Evolutionary conservation across 2,329 filamentous ascomycete species (phyloP).

Genomic region (Trichoderma sp.): DNA sequence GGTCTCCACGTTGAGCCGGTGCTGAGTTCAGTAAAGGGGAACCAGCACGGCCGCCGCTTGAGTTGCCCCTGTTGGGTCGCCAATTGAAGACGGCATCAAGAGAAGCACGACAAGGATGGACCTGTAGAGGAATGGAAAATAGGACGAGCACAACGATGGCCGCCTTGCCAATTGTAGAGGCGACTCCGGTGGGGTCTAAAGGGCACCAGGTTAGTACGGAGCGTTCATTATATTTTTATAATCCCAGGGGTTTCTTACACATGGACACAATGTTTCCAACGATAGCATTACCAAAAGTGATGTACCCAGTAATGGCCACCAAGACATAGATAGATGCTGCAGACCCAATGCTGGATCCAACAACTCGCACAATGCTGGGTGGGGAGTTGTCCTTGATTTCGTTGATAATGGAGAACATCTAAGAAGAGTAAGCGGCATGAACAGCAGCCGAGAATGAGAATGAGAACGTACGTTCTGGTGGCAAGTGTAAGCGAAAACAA

Average conservation of each 20-base stretch:
- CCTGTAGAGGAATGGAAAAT: constrained; percentile 93
- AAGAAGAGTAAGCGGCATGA: background rate
- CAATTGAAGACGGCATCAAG: constrained; percentile 92
- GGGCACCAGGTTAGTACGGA: constrained; percentile 25
- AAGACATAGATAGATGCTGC: constrained; percentile 85
- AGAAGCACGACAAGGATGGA: constrained; percentile 94
- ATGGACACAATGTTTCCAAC: constrained; percentile 91
- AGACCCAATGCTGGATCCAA: constrained; percentile 80
- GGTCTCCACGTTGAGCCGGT: constrained; percentile 46
- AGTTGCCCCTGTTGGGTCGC: constrained; percentile 60
- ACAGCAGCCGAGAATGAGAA: constrained; percentile 20
- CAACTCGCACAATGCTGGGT: constrained; percentile 69
- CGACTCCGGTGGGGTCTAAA: constrained; percentile 49
- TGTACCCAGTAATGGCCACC: constrained; percentile 90
- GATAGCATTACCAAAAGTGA: constrained; percentile 90
- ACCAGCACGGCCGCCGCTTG: constrained; percentile 38
- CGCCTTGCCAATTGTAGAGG: constrained; percentile 88
- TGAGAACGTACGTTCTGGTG: constrained; percentile 78
- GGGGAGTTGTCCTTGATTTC: constrained; percentile 87
- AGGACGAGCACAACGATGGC: constrained; percentile 95
- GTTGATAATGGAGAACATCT: constrained; percentile 99
- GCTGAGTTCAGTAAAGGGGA: constrained; percentile 43
- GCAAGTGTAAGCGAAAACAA: constrained; percentile 99
- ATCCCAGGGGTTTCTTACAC: constrained; percentile 55
- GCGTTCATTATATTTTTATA: background rate